Percentiles rank a stretch among this genome's conserved stretches.
These are phyloP conservation scores for Coemansia sp. DNA, from an alignment of 192 early-diverging fungal species.

Conservation along the genomic window DNA sequence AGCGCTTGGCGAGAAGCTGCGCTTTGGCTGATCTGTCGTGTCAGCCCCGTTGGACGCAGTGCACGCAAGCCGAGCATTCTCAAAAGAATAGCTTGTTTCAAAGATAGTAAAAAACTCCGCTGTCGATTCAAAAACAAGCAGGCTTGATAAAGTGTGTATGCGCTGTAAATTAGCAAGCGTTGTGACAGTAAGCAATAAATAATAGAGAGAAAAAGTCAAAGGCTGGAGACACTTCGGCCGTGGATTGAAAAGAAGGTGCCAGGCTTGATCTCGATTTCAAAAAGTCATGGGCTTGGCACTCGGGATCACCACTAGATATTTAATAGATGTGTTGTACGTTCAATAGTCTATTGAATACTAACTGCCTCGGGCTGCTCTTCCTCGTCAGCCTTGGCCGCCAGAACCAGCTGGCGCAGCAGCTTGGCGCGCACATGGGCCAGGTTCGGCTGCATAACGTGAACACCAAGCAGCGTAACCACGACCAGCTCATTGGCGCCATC, in stretches of 20 bases:
- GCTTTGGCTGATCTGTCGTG: not conserved
- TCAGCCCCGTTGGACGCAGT: not conserved
- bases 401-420: conserved; percentile 35
- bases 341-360: too few species aligned
- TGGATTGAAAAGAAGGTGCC: too few species aligned
- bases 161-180: not conserved
- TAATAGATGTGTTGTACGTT: too few species aligned
- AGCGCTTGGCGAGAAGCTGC: not conserved
- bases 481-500: conserved; percentile 54
- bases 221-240: too few species aligned
- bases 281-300: too few species aligned
- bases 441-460: conserved; percentile 54
- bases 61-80: conserved; percentile 2
- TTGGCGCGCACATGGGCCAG: conserved; percentile 32
- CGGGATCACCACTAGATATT: too few species aligned
- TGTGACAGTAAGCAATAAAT: too few species aligned
- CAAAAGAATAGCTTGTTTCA: not conserved
- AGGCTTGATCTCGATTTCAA: too few species aligned
- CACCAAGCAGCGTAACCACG: conserved; percentile 52
- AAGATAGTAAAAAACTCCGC: not conserved
- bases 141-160: not conserved
- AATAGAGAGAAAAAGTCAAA: too few species aligned
- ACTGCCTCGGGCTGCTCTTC: not conserved
- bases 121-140: not conserved
- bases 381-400: not conserved